phyloP scores from a whole-genome alignment of 305 asterid genomes.

The Nicotiana rustica region DNA sequence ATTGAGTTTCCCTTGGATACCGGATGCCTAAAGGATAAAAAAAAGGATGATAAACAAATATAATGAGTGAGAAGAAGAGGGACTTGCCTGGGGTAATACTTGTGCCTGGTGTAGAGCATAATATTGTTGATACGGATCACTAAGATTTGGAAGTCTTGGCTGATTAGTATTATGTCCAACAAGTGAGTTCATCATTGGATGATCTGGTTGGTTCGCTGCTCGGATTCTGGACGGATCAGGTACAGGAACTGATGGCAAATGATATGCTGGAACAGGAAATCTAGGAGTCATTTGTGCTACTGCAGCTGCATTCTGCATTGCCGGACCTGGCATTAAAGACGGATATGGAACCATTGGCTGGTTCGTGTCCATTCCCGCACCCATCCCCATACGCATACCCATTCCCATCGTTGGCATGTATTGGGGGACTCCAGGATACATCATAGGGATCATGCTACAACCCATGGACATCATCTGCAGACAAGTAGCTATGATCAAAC shows the following conservation, averaged over 20 bases:
- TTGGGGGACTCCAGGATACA: conserved; percentile 88
- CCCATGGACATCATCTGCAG: conserved; percentile 86
- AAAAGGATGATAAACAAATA: not conserved
- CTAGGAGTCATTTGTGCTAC: conserved; percentile 63
- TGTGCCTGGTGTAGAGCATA: conserved; percentile 61
- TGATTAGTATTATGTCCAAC: conserved; percentile 51
- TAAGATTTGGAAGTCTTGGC: conserved; percentile 48
- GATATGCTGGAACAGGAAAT: conserved; percentile 61
- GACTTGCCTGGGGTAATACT: conserved; percentile 59
- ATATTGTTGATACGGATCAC: conserved; percentile 68
- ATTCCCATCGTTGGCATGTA: conserved; percentile 80
- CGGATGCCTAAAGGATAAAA: not conserved
- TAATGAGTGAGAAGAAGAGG: not conserved
- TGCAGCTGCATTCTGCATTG: conserved; percentile 56
- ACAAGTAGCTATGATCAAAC: not conserved
- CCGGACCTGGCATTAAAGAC: conserved; percentile 55
- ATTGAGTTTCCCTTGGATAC: not conserved
- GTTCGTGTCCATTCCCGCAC: conserved; percentile 67
- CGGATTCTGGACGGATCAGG: conserved; percentile 58
- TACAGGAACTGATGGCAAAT: conserved; percentile 49
- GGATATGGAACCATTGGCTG: conserved; percentile 68
- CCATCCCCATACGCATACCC: conserved; percentile 68
- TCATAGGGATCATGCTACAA: conserved; percentile 82
- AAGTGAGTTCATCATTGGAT: conserved; percentile 42
- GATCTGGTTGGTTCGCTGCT: conserved; percentile 51